Evolutionary conservation across 768 basidiomycete species (phyloP).

Genomic region (Russula vinacea): DNA sequence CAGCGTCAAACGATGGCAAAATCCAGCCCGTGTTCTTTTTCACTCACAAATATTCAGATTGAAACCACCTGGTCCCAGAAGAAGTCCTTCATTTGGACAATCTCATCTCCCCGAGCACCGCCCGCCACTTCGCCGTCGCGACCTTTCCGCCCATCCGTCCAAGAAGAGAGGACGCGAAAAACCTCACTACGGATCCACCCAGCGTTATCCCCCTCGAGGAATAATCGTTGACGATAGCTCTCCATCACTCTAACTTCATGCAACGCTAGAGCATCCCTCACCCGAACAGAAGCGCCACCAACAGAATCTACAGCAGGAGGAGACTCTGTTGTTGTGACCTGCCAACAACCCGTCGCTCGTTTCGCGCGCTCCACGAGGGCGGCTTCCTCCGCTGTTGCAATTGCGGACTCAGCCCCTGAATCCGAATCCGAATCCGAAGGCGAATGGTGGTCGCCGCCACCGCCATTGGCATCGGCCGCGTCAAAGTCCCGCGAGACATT

Average conservation of each 20-base stretch:
- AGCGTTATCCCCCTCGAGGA: neutral
- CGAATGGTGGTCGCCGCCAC: neutral
- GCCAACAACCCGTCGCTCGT: neutral
- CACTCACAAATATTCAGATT: too few species aligned
- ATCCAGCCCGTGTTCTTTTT: too few species aligned
- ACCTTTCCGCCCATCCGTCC: too few species aligned
- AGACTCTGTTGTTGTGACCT: neutral
- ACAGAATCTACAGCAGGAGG: neutral
- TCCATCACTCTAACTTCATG: neutral
- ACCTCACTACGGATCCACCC: too few species aligned
- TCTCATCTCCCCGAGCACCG: too few species aligned
- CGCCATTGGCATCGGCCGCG: neutral
- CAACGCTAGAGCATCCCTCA: neutral
- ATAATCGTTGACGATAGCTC: neutral
- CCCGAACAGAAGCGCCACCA: neutral
- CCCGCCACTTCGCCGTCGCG: too few species aligned
- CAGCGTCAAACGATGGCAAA: too few species aligned
- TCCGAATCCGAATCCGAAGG: neutral
- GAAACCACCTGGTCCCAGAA: too few species aligned
- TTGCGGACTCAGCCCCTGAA: too few species aligned
- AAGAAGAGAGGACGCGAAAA: too few species aligned
- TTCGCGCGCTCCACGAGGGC: neutral
- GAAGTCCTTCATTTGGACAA: too few species aligned
- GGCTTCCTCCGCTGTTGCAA: neutral
- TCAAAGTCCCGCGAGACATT: slow-evolving; percentile 6